phyloP scores from a whole-genome alignment of 2,329 filamentous ascomycete species.

The Zymoseptoria pseudotritici region DNA sequence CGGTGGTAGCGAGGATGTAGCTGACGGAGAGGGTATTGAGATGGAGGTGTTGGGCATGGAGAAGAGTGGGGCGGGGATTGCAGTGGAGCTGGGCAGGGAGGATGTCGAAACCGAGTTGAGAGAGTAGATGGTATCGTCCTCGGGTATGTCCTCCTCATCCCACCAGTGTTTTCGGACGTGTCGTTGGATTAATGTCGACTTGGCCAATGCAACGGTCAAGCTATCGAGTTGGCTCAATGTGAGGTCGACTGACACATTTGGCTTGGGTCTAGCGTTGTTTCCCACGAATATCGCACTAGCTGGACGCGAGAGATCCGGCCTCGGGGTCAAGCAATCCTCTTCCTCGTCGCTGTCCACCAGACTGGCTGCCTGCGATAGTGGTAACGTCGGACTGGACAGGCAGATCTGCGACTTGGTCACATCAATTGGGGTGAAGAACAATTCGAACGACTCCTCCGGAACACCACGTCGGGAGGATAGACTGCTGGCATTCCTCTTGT shows the following conservation, averaged over 20 bases:
- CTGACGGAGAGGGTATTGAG: slow-evolving; percentile 8
- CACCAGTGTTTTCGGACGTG: slow-evolving; percentile 22
- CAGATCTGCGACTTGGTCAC: slow-evolving; percentile 15
- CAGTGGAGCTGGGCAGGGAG: slow-evolving; percentile 8
- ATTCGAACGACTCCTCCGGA: slow-evolving; percentile 9
- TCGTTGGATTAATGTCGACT: slow-evolving; percentile 16
- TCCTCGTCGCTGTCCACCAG: slow-evolving; percentile 13
- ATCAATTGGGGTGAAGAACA: slow-evolving; percentile 24
- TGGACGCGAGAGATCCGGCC: slow-evolving; percentile 5
- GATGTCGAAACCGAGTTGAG: slow-evolving; percentile 14
- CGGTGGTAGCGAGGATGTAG: slow-evolving; percentile 1
- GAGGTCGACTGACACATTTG: slow-evolving; percentile 12
- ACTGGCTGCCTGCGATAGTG: background rate
- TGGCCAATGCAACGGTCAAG: slow-evolving; percentile 18
- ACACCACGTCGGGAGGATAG: slow-evolving; percentile 7
- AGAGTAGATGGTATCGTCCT: slow-evolving; percentile 15
- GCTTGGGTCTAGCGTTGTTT: background rate
- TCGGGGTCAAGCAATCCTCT: slow-evolving; percentile 11
- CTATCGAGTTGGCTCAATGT: slow-evolving; percentile 18
- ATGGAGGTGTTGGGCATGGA: slow-evolving; percentile 11
- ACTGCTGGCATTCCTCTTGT: slow-evolving; percentile 10
- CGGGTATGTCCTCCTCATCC: slow-evolving; percentile 16
- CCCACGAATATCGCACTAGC: slow-evolving; percentile 11
- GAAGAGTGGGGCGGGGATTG: background rate
- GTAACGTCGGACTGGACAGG: slow-evolving; percentile 17